phyloP scores from a whole-genome alignment of 495 filamentous ascomycete genomes.

The Sordaria brevicollis region DNA sequence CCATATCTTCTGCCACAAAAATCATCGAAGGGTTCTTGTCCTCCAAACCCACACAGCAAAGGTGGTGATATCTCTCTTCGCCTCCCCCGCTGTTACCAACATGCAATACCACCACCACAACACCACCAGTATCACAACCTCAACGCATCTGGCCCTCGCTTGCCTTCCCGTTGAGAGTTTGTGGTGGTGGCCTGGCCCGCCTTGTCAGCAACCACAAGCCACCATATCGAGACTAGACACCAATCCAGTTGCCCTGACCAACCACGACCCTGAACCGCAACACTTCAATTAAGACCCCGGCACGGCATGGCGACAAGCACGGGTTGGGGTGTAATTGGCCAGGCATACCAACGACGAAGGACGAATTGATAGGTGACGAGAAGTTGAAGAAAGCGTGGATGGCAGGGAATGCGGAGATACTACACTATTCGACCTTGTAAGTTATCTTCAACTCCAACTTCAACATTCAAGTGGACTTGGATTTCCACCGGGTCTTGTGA shows the following conservation, averaged over 20 bases:
- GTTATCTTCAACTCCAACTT: neutral
- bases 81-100: neutral
- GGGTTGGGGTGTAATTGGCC: neutral
- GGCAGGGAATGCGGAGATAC: neutral
- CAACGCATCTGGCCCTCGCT: no score
- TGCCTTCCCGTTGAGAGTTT: no score
- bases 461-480: no score
- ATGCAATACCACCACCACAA: neutral
- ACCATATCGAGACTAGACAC: neutral
- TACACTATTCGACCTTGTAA: neutral
- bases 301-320: neutral
- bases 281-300: neutral
- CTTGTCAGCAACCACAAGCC: neutral
- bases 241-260: no score
- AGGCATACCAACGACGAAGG: neutral
- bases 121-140: neutral
- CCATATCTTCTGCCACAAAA: no score
- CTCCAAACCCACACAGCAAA: neutral
- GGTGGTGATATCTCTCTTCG: neutral
- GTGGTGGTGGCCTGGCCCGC: neutral
- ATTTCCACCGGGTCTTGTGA: no score
- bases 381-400: neutral
- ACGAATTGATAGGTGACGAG: no score
- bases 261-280: neutral
- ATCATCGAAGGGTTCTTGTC: no score